Base-by-base conservation (phyloP, 495 filamentous ascomycete genomes). In the Talaromyces thailandensis region DNA sequence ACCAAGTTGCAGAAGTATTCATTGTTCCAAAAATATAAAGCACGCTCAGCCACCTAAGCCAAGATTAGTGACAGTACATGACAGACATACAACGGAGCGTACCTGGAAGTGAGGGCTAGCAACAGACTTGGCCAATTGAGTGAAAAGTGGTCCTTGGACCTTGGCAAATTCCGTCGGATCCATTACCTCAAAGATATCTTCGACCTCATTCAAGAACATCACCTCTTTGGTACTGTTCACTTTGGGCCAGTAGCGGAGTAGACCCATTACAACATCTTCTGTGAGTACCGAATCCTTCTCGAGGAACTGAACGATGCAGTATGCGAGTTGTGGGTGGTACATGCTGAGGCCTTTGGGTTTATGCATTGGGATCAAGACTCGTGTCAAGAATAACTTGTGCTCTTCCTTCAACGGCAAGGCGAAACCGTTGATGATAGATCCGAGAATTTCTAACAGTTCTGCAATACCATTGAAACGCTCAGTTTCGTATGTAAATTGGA, bases 121-220 rank as follows among this genome's bases (percentile, higher is more conserved):
- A 37, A 99, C 94, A 21, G 93, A 97, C 74, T 98, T 98, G 25
- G 94, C 93, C 59, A 99, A 81, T 71, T 99, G 94, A 65, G 94
- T 88, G 80, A 99, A 99, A 45, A 99, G 79, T 18, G 93, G 93
- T 65, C 96, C 94, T 75, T 99, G 94, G 31, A 99, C 93, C 76
- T 98, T 99, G 60, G 92, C 92, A 68, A 99, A 99, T 73, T 99
- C 95, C 45, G 89, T 91, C 6, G 94, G 94, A 68, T 99, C 94
- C 94, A 99, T 99, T 37, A 99, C 94, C 79, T 99, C 94, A 68
- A 99, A 99, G 62, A 98, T 99, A 71, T 99, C 94, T 71, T 99
- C 94, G 8, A 99, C 95, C 70, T 99, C 94, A 67, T 99, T 99
- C 67, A 99, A 80, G 74, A 92, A 99, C 94, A 99, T 99, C 67